Evolutionary conservation across 768 basidiomycete species (phyloP), one percentile per base, ranked within the genome.

Genomic region (Tulasnella sp.): DNA sequence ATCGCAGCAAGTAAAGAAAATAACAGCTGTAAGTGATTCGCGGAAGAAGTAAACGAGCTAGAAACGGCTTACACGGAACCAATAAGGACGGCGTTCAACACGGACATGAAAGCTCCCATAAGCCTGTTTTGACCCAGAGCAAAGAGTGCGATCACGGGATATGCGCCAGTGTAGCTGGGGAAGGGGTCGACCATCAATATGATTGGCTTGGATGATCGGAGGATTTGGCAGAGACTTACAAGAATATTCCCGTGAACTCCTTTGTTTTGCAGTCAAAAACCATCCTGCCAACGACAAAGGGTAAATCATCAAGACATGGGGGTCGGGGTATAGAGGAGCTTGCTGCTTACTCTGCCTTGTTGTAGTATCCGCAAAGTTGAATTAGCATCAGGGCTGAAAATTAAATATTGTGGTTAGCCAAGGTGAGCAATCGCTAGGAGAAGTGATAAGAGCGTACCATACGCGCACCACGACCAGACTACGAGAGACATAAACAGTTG

Each of bases 121-220:
- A 81, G 36, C n/a, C 85, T 78, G 40, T 80, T 80, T 78, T 82
- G 82, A 64, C 82, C 79, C 40, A 85, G 73, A 5, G 84, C 81
- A 70, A 85, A 81, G 29, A 85, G 70, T n/a, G 82, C 82, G 29
- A 85, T 79, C 14, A 79, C 80, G 3, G 84, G 84, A 25, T 81
- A 78, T 22, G 82, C 82, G 52, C 79, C 79, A 3, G 81, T 80
- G 76, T 80, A 82, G 76, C 73, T 79, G 42, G 22, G 54, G 14
- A 45, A 40, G 12, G 49, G 54, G 17, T 54, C 36, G n/a, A 54
- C 34, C 22, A 54, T 42, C 34, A 67, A 54, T 39, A 54, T 74
- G 37, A 29, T 49, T 15, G 71, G 68, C 74, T 25, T 45, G 67
- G 29, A 42, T 37, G 12, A 22, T 15, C 49, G 40, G 0, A 25